Evolutionary conservation across 1,139 yeast genomes (phyloP).

Genomic region (Yamadazyma aaseri): DNA sequence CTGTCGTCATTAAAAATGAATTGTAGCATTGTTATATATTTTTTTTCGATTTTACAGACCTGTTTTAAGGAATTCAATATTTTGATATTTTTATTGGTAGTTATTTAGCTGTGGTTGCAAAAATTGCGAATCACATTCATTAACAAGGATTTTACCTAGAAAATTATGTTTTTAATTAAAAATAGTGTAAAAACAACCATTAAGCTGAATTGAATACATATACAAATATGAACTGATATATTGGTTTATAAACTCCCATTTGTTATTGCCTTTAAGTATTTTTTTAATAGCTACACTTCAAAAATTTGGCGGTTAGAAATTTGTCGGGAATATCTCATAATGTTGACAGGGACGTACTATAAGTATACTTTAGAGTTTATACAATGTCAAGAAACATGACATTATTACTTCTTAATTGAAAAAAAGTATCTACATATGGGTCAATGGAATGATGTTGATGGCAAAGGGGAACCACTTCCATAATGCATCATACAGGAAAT

Average conservation of each 20-base stretch:
- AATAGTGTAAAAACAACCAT: too few relatives aligned
- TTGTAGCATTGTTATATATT: too few relatives aligned
- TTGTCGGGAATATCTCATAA: constrained; percentile 1
- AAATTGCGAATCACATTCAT: constrained; percentile 4
- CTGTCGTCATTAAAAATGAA: too few relatives aligned
- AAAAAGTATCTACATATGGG: constrained; percentile 54
- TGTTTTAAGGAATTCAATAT: too few relatives aligned
- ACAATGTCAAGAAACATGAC: constrained; percentile 32
- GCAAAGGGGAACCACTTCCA: constrained; percentile 40
- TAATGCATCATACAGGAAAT: constrained; percentile 46
- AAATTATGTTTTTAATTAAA: not conserved
- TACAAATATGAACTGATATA: too few relatives aligned
- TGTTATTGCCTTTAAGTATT: too few relatives aligned
- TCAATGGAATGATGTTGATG: constrained; percentile 53
- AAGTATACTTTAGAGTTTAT: constrained; percentile 43
- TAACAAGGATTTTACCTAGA: not conserved
- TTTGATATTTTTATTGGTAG: too few relatives aligned
- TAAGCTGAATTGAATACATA: too few relatives aligned
- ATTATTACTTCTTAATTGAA: constrained; percentile 40
- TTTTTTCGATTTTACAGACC: too few relatives aligned
- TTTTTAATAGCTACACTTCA: too few relatives aligned
- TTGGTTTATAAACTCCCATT: too few relatives aligned
- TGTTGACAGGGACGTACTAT: constrained; percentile 11
- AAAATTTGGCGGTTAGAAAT: too few relatives aligned
- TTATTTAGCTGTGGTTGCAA: constrained; percentile 2